These are phyloP conservation scores for Saccharomycopsis javanensis DNA, from an alignment of 805 yeast species.

Conservation along the genomic window DNA sequence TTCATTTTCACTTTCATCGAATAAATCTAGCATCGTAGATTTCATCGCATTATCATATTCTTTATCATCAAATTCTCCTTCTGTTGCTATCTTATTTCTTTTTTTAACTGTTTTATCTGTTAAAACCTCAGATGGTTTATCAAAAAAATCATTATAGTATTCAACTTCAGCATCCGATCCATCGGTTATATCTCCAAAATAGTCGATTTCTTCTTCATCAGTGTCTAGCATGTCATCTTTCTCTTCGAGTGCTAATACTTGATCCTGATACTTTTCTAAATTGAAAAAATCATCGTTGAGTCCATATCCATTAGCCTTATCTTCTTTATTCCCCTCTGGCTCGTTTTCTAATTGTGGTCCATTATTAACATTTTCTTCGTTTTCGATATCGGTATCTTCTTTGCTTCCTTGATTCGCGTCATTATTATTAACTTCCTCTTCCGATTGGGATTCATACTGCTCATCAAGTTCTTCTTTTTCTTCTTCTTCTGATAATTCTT, in stretches of 20 bases:
- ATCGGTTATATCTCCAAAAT: conserved; percentile 42
- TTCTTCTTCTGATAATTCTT: no score
- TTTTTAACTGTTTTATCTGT: conserved; percentile 14
- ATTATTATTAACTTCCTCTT: conserved; percentile 24
- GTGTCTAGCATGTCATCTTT: conserved; percentile 34
- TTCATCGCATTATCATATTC: conserved; percentile 55
- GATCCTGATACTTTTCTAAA: conserved; percentile 73
- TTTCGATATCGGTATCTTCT: no score
- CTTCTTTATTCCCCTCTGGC: conserved; percentile 24
- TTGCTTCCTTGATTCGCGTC: conserved; percentile 24
- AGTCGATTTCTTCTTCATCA: conserved; percentile 43
- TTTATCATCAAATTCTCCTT: conserved; percentile 43
- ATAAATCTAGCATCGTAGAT: conserved; percentile 53
- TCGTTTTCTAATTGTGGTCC: conserved; percentile 25
- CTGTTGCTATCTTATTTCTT: conserved; percentile 26
- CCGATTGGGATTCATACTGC: conserved; percentile 22
- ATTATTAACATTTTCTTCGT: conserved; percentile 23
- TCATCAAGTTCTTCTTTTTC: conserved; percentile 20
- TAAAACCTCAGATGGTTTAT: conserved; percentile 25
- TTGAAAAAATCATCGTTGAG: conserved; percentile 79
- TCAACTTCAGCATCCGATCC: conserved; percentile 48
- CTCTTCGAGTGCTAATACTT: conserved; percentile 54
- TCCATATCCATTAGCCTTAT: conserved; percentile 33
- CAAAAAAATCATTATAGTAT: conserved; percentile 61
- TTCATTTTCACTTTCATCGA: conserved; percentile 26